Evolutionary conservation across 352 stramenopile species (phyloP).

Genomic region (Phytophthora colocasiae): DNA sequence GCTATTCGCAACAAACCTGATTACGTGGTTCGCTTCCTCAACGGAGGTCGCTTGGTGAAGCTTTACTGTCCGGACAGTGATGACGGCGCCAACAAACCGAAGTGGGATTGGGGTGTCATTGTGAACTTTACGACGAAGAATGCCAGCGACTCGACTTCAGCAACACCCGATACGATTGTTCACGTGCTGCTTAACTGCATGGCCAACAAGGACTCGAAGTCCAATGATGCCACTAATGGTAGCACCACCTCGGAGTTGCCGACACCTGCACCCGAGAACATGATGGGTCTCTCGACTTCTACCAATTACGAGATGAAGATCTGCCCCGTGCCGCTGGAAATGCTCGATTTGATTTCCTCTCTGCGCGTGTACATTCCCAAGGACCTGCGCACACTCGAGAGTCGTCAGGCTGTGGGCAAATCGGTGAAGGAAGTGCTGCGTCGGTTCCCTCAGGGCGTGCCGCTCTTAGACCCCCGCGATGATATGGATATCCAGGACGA

Average conservation of each 20-base stretch:
- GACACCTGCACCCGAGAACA: constrained; percentile 59
- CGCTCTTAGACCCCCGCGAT: constrained; percentile 93
- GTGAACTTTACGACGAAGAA: constrained; percentile 89
- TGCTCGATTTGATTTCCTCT: constrained; percentile 81
- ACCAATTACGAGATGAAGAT: constrained; percentile 85
- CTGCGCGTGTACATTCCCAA: constrained; percentile 89
- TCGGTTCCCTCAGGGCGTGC: constrained; percentile 84
- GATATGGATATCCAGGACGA: constrained; percentile 95
- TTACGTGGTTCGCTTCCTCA: constrained; percentile 94
- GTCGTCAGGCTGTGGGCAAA: constrained; percentile 78
- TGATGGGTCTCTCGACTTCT: constrained; percentile 60
- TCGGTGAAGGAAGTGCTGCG: constrained; percentile 81
- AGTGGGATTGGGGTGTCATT: constrained; percentile 88
- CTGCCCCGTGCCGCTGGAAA: constrained; percentile 79
- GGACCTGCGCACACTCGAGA: constrained; percentile 77
- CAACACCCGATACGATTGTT: constrained; percentile 71
- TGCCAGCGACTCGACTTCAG: constrained; percentile 66
- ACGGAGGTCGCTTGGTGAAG: constrained; percentile 92
- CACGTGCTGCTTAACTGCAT: constrained; percentile 85
- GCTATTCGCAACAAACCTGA: constrained; percentile 93
- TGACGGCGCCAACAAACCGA: constrained; percentile 48
- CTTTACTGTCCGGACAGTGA: constrained; percentile 67
- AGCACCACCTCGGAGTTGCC: constrained; percentile 50
- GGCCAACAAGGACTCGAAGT: constrained; percentile 32
- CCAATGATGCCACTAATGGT: constrained; percentile 35